Conservation (phyloP, 768 basidiomycete genomes). For the Rhodotorula sphaerocarpa region DNA sequence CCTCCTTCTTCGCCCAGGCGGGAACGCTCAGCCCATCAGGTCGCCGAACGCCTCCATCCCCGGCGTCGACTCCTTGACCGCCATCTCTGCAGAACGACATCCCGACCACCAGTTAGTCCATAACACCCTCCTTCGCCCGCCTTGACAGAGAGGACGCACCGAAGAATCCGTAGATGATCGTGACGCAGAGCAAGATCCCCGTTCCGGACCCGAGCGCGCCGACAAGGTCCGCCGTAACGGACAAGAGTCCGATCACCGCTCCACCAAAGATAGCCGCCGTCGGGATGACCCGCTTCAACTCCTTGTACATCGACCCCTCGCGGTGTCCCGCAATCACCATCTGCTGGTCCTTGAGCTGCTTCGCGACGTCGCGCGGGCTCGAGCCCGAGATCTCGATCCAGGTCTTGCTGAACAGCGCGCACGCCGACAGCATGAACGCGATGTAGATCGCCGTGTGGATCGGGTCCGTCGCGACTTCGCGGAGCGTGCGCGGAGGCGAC, state of each 20-base stretch:
- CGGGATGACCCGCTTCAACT: slow-evolving; percentile 93
- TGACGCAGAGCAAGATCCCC: slow-evolving; percentile 58
- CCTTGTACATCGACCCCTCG: slow-evolving; percentile 98
- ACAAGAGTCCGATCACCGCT: slow-evolving; percentile 85
- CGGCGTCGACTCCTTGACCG: slow-evolving; percentile 28
- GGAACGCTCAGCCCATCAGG: slow-evolving; percentile 8
- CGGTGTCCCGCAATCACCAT: slow-evolving; percentile 80
- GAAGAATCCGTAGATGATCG: slow-evolving; percentile 30
- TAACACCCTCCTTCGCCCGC: too few relatives aligned
- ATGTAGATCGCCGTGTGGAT: slow-evolving; percentile 88
- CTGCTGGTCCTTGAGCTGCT: slow-evolving; percentile 96
- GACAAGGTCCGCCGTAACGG: slow-evolving; percentile 85
- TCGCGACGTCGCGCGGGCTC: slow-evolving; percentile 90
- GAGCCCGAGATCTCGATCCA: slow-evolving; percentile 99
- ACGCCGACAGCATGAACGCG: slow-evolving; percentile 82
- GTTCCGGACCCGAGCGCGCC: slow-evolving; percentile 76
- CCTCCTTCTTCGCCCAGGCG: too few relatives aligned
- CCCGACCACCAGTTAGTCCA: too few relatives aligned
- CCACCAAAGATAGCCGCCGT: slow-evolving; percentile 96
- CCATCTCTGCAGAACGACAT: slow-evolving; percentile 14
- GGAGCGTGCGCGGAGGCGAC: slow-evolving; percentile 90
- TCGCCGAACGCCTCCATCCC: slow-evolving; percentile 18
- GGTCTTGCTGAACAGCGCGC: slow-evolving; percentile 96
- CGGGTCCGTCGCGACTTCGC: slow-evolving; percentile 78
- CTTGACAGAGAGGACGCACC: neutral